Evolutionary conservation across 352 stramenopile genomes (phyloP), one percentile per base, ranked within the genome.

Genomic region (Bremia lactucae): DNA sequence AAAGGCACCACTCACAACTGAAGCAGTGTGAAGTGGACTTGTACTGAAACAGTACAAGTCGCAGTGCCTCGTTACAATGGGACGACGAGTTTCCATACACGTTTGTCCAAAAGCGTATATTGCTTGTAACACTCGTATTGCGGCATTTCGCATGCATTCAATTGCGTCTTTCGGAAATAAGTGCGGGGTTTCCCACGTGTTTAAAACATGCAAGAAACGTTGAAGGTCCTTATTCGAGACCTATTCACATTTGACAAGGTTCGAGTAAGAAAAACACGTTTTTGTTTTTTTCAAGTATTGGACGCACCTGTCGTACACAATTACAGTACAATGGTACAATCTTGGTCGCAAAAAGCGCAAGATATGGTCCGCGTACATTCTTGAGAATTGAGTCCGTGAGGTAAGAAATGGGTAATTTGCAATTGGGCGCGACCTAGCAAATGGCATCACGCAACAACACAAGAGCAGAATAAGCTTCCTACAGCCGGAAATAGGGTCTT

Each of bases 401-500:
- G 55, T 94, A 94, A 48, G 91, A 87, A 44, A 92, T 89, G 16
- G 83, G 76, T n/a, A 94, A 59, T 55, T 91, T 91, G 63, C 75
- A 91, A 31, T 87, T 77, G 2, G 80, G 69, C 9, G 69, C 62
- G 1, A 78, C 78, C 72, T 88, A 44, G 6, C 16, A 21, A n/a
- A n/a, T n/a, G n/a, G n/a, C n/a, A n/a, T n/a, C 10, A 28, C 11
- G 35, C 8, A 57, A 41, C 14, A 52, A 24, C 49, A 39, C 52
- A 53, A 14, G 31, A 25, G 37, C 2, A 58, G 36, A 3, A 59
- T 44, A 23, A 63, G 45, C 31, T 43, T 28, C n/a, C n/a, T 14
- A 26, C 20, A 20, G n/a, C n/a, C n/a, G n/a, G n/a, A n/a, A n/a
- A n/a, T n/a, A n/a, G n/a, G n/a, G n/a, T n/a, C n/a, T n/a, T n/a